Percentiles rank a stretch among this genome's conserved stretches.
Conservation (phyloP, 192 early-diverging fungal genomes). For the Coemansia sp. region DNA sequence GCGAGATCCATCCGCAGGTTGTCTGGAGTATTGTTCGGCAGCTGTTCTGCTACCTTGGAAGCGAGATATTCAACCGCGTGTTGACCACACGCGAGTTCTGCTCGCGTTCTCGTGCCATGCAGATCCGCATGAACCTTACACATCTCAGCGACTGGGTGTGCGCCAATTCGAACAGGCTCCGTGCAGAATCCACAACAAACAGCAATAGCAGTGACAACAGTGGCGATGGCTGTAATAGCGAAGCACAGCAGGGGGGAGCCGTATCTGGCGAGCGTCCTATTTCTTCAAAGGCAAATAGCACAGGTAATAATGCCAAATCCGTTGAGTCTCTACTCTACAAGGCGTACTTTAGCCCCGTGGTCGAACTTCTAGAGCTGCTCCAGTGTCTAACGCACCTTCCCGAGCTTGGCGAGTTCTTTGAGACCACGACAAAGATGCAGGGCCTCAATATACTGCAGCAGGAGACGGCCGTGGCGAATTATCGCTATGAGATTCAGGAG, state of each 20-base stretch:
- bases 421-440: conserved; percentile 67
- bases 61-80: conserved; percentile 85
- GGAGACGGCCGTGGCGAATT: conserved; percentile 68
- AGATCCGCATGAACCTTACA: conserved; percentile 81
- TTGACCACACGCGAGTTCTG: conserved; percentile 71
- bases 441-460: conserved; percentile 73
- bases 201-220: neutral
- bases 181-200: conserved; percentile 2
- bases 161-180: conserved; percentile 51
- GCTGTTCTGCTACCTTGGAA: conserved; percentile 73
- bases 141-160: conserved; percentile 85
- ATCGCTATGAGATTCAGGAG: conserved; percentile 91
- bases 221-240: no score
- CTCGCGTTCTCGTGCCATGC: conserved; percentile 78
- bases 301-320: neutral
- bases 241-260: neutral
- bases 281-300: neutral
- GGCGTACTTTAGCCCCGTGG: conserved; percentile 59
- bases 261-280: neutral
- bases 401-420: conserved; percentile 72
- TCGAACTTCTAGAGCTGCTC: conserved; percentile 80
- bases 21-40: conserved; percentile 72
- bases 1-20: conserved; percentile 75
- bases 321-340: conserved; percentile 36
- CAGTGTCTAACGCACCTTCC: conserved; percentile 76